Percentiles rank a stretch among this genome's conserved stretches.
Evolutionary conservation across 2,329 filamentous ascomycete species (phyloP).

Genomic region (Xylariaceae sp.): DNA sequence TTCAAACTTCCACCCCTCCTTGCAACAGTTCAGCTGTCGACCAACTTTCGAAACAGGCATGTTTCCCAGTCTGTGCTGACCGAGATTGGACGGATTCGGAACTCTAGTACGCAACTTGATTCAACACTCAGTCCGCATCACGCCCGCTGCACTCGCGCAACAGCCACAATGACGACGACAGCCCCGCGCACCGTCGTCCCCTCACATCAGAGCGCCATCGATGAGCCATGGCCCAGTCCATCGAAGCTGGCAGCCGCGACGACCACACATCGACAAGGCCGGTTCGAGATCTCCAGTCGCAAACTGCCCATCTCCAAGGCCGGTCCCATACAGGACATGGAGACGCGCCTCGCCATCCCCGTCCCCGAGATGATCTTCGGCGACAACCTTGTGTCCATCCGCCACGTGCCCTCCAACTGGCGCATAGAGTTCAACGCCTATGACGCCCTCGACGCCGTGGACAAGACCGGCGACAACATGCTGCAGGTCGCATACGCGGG

Average conservation of each 20-base stretch:
- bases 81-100: no score
- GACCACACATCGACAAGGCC: conserved; percentile 52
- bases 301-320: conserved; percentile 95
- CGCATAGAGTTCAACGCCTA: conserved; percentile 75
- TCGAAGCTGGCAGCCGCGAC: conserved; percentile 51
- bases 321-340: conserved; percentile 83
- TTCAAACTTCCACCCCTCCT: no score
- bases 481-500: conserved; percentile 89
- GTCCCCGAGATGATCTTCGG: conserved; percentile 99
- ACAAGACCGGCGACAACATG: conserved; percentile 90
- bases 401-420: conserved; percentile 74
- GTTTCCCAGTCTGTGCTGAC: no score
- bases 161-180: not conserved
- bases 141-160: no score
- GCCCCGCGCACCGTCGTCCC: conserved; percentile 14
- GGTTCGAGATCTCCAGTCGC: conserved; percentile 73
- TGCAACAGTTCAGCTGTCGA: no score
- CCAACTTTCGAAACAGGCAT: no score
- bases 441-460: conserved; percentile 83
- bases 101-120: no score
- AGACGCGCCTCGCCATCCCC: conserved; percentile 72
- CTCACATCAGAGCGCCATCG: conserved; percentile 36
- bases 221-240: conserved; percentile 54
- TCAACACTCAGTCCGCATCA: no score
- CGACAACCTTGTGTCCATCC: conserved; percentile 78